Evolutionary conservation across 441 rosid genomes (phyloP).

Genomic region (Francoa sonchifolia): DNA sequence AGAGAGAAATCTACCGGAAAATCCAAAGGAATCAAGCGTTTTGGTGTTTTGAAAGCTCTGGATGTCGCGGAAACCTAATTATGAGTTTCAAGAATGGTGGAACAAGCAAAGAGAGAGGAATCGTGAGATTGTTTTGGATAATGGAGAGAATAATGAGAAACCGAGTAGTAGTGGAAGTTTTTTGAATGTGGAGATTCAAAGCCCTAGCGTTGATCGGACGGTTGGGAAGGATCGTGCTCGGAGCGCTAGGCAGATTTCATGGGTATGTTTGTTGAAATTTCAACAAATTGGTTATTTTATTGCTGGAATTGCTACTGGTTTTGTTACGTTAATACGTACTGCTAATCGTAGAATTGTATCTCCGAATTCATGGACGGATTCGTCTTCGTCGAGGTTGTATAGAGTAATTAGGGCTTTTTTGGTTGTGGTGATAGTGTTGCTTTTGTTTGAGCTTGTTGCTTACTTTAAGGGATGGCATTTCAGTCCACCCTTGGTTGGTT

Average conservation of each 20-base stretch:
- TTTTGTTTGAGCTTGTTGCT: constrained; percentile 60
- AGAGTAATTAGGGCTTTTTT: constrained; percentile 44
- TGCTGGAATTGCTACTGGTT: constrained; percentile 31
- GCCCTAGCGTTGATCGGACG: constrained; percentile 18
- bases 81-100: constrained; percentile 95
- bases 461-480: constrained; percentile 90
- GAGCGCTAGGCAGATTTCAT: constrained; percentile 59
- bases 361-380: constrained; percentile 19
- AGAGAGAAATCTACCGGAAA: too few species aligned
- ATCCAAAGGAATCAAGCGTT: background rate
- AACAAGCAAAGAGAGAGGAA: constrained; percentile 55
- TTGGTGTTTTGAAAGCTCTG: background rate
- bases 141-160: constrained; percentile 7
- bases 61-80: constrained; percentile 66
- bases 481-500: constrained; percentile 59
- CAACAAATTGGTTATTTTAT: constrained; percentile 41
- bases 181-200: constrained; percentile 34
- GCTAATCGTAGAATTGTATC: constrained; percentile 59
- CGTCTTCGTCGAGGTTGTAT: constrained; percentile 42
- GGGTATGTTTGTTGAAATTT: constrained; percentile 53
- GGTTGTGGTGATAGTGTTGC: constrained; percentile 38
- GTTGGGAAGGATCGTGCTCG: constrained; percentile 46
- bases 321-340: constrained; percentile 43
- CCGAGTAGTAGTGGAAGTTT: constrained; percentile 10
- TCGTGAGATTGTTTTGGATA: constrained; percentile 14